Percentiles rank a stretch among this genome's conserved stretches.
Evolutionary conservation across 305 asterid genomes (phyloP).

Genomic region (Ajuga reptans): DNA sequence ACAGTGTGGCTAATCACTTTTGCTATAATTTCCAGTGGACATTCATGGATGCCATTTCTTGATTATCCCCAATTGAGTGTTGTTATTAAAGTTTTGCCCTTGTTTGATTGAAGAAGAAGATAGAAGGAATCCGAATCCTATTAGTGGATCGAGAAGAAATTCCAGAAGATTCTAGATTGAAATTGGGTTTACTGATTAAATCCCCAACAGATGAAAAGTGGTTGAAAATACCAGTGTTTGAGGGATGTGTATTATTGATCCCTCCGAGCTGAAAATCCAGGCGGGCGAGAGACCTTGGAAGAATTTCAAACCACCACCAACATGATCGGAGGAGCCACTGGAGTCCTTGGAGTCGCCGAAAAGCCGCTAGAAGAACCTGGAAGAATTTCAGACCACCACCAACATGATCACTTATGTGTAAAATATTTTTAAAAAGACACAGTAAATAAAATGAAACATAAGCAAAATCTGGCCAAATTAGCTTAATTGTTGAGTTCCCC

Average conservation of each 20-base stretch:
- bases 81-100: neutral
- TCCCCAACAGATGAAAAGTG: slow-evolving; percentile 35
- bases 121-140: slow-evolving; percentile 39
- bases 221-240: slow-evolving; percentile 14
- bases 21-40: slow-evolving; percentile 61
- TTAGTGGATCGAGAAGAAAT: slow-evolving; percentile 20
- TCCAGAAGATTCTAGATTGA: slow-evolving; percentile 35
- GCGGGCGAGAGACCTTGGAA: slow-evolving; percentile 59
- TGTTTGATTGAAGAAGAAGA: slow-evolving; percentile 16
- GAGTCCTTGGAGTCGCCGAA: slow-evolving; percentile 35
- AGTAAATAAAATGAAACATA: too few relatives aligned
- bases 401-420: too few relatives aligned
- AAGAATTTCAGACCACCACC: too few relatives aligned
- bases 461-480: too few relatives aligned
- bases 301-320: slow-evolving; percentile 46
- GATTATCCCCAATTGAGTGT: slow-evolving; percentile 25
- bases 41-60: slow-evolving; percentile 30
- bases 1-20: slow-evolving; percentile 55
- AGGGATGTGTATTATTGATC: slow-evolving; percentile 3
- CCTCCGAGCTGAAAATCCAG: slow-evolving; percentile 65
- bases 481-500: too few relatives aligned
- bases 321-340: slow-evolving; percentile 24
- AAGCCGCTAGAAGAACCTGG: slow-evolving; percentile 34
- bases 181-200: slow-evolving; percentile 20
- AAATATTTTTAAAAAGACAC: too few relatives aligned